Evolutionary conservation across 192 early-diverging fungal species (phyloP), one percentile per base, ranked within the genome.

Genomic region (Umbelopsis ramanniana): DNA sequence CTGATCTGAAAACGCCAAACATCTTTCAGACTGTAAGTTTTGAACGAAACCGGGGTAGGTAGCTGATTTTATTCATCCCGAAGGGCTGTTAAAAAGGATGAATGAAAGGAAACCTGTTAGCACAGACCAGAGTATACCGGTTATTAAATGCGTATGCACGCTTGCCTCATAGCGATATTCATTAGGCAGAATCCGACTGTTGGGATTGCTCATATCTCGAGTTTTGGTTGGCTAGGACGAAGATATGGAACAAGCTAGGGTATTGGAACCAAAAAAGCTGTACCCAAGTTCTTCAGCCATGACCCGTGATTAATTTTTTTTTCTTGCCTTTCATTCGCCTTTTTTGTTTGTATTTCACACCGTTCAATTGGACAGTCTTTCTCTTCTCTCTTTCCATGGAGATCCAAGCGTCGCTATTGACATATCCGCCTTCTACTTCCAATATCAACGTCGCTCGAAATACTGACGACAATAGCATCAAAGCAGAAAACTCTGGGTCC

Each of bases 151-250:
- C 40, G 40, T 43, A 43, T 43, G 40, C 40, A 12, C 40, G 29
- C 29, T 29, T 29, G 29, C 12, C 54, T 29, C 21, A 29, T 11
- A 50, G 15, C 11, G 40, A 43, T 43, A 4, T 43, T 50, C 48
- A 5, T 15, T 15, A n/a, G 48, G 6, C 48, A 50, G 19, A 21
- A 43, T 11, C 40, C 48, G 48, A 50, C 15, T 50, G 48, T 50
- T 50, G 48, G 48, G 15, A 17, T 50, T 10, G 33, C 35, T 8
- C 19, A 35, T 17, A 37, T 19, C 33, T 63, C 26, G 33, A 63
- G 11, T 37, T 63, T 26, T 63, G 57, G 57, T 63, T 63, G 57
- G 57, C 57, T 63, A 37, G 57, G 57, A 63, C 33, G 57, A 63
- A 17, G 57, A 63, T 63, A 63, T 63, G 57, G 57, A 63, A 63